These are phyloP conservation scores for Camillea tinctor DNA, from an alignment of 2,329 filamentous ascomycete species.

Conservation along the genomic window DNA sequence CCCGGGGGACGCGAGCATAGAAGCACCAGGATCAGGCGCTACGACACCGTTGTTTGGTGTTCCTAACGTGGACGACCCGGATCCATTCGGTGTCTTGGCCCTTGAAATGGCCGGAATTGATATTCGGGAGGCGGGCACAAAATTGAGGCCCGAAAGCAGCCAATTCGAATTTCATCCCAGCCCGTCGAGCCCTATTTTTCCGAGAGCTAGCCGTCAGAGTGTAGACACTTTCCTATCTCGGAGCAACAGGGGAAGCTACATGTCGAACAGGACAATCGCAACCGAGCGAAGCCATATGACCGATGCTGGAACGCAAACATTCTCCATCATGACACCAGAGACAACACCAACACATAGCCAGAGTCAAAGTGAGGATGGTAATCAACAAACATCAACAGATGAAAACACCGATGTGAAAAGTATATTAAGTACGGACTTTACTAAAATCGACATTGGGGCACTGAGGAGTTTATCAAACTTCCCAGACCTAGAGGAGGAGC, in stretches of 20 bases:
- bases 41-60: constrained; percentile 67
- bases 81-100: constrained; percentile 87
- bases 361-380: constrained; percentile 54
- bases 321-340: constrained; percentile 50
- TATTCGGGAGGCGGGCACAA: constrained; percentile 84
- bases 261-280: constrained; percentile 61
- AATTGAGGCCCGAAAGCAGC: constrained; percentile 69
- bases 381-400: constrained; percentile 41
- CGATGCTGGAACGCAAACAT: constrained; percentile 65
- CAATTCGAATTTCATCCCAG: constrained; percentile 80
- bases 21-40: constrained; percentile 39
- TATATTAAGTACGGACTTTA: constrained; percentile 57
- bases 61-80: constrained; percentile 76
- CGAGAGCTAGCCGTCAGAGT: constrained; percentile 63
- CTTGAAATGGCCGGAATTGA: constrained; percentile 88
- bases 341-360: constrained; percentile 55
- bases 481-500: constrained; percentile 35
- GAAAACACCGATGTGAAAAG: constrained; percentile 39
- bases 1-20: constrained; percentile 69
- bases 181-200: constrained; percentile 70
- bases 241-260: constrained; percentile 72
- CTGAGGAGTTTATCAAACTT: constrained; percentile 45
- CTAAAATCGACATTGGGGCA: constrained; percentile 54
- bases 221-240: constrained; percentile 59
- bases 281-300: constrained; percentile 68